A percentile compares a stretch with the other conserved stretches of the same genome.
These are phyloP conservation scores for Phytophthora melonis DNA, from an alignment of 352 stramenopile genomes.

Conservation along the genomic window DNA sequence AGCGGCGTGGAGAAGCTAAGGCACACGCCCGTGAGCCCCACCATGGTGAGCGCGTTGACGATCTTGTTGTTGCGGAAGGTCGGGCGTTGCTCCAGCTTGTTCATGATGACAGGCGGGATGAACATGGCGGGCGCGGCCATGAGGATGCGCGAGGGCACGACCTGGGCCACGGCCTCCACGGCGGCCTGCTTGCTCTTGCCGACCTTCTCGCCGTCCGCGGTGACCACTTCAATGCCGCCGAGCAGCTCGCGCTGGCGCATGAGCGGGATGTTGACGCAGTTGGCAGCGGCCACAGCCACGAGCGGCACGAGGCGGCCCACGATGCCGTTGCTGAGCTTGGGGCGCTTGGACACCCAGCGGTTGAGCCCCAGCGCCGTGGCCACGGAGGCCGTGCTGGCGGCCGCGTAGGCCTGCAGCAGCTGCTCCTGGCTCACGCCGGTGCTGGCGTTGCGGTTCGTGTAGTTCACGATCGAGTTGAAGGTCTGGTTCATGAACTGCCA, in stretches of 20 bases:
- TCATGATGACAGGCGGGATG: slow-evolving; percentile 89
- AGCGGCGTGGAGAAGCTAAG: slow-evolving; percentile 82
- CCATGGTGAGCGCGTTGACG: slow-evolving; percentile 73
- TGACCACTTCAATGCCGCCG: slow-evolving; percentile 84
- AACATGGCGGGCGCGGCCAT: slow-evolving; percentile 91
- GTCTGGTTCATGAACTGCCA: slow-evolving; percentile 94
- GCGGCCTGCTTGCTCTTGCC: slow-evolving; percentile 79
- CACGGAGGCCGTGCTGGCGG: slow-evolving; percentile 83
- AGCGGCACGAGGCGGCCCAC: slow-evolving; percentile 82
- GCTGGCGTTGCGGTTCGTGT: slow-evolving; percentile 93
- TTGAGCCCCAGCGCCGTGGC: slow-evolving; percentile 82
- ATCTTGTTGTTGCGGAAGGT: slow-evolving; percentile 72
- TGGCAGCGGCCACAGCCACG: slow-evolving; percentile 85
- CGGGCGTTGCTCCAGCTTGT: slow-evolving; percentile 67
- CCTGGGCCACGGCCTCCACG: slow-evolving; percentile 80
- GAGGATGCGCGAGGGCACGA: slow-evolving; percentile 86
- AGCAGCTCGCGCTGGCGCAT: slow-evolving; percentile 92
- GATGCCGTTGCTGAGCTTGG: slow-evolving; percentile 67
- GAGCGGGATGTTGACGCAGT: slow-evolving; percentile 91
- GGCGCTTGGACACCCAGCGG: slow-evolving; percentile 71
- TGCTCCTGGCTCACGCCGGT: slow-evolving; percentile 84
- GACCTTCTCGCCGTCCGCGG: slow-evolving; percentile 62
- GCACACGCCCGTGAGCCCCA: slow-evolving; percentile 76
- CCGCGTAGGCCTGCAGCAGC: slow-evolving; percentile 82
- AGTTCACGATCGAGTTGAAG: slow-evolving; percentile 95